Base-by-base conservation (phyloP, 176 grass and related monocot species). In the Tillandsia fasciculata region DNA sequence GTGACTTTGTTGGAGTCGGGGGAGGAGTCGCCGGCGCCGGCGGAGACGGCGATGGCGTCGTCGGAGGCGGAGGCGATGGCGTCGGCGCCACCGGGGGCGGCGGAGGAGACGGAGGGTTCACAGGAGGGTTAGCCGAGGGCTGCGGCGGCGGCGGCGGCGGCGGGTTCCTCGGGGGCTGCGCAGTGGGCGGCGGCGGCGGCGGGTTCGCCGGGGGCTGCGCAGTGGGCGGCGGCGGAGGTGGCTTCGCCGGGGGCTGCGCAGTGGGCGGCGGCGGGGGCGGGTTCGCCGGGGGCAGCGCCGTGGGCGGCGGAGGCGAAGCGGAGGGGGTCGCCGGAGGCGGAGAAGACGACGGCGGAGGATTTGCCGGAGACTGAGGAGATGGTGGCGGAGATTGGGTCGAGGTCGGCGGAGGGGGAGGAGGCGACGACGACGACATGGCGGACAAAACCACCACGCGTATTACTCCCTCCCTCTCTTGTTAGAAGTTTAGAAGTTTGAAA, bases 301-400 rank as follows among this genome's bases (percentile, higher is more conserved):
- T 65, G 47, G n/a, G 67, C 65, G 23, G 24, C 27, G 53, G 78
- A 84, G 53, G 54, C 53, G 10, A 64, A 71, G 64, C 51, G 72
- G 11, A 68, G 20, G 3, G 26, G 33, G 14, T 74, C 69, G 47
- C 51, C 48, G 9, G 75, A 49, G n/a, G 81, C 72, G 51, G 53
- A 51, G 67, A 7, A 56, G 52, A 56, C 15, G 52, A 56, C 11
- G 52, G 79, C 22, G 83, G 1, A 24, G 79, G 26, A 15, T 13
- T 8, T 1, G 5, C 50, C 51, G 26, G 10, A 24, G 70, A 52
- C 27, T 52, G 52, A 9, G 61, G 72, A 22, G 56, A 14, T 15
- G 70, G 70, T 15, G 70, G 52, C 7, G 59, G 72, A 18, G 54
- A 58, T 58, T 13, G 18, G 1, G 54, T 2, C 54, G 54, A 57